Conservation (phyloP, 306 rosid species). For the Pyrus communis region DNA sequence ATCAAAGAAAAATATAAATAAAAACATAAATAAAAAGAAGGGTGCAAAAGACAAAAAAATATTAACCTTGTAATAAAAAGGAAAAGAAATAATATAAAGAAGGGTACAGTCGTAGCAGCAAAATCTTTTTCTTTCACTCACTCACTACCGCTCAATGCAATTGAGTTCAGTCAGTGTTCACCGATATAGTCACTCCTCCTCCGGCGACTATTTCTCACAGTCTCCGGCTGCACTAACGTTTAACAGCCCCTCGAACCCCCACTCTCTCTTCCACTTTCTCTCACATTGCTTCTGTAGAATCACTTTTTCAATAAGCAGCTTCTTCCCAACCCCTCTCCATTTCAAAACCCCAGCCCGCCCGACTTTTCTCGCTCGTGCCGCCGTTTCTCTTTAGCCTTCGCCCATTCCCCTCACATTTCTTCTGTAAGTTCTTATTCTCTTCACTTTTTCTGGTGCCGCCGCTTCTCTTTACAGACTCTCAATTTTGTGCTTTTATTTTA, state of each 20-base stretch:
- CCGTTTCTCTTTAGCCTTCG: too few species aligned
- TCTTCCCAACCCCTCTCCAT: neutral
- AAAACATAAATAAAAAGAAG: too few species aligned
- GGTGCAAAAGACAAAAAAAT: too few species aligned
- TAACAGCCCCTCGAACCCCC: neutral
- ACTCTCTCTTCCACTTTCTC: neutral
- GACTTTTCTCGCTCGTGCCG: neutral
- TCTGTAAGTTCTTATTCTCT: neutral
- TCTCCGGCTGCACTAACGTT: constrained; percentile 7
- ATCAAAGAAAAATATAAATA: too few species aligned
- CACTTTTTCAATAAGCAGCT: neutral
- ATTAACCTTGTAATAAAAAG: too few species aligned
- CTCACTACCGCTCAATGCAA: neutral
- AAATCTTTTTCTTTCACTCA: neutral
- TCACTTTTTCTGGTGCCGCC: neutral
- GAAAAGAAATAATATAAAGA: too few species aligned
- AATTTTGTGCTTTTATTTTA: neutral
- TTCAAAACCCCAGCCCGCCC: neutral
- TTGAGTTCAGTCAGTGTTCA: neutral
- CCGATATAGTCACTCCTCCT: neutral
- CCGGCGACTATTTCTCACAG: neutral
- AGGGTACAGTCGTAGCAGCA: neutral
- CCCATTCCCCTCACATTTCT: neutral
- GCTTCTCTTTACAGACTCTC: neutral
- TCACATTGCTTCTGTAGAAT: neutral